Conservation (phyloP, 495 filamentous ascomycete species). For the Chaetomidium leptoderma region DNA sequence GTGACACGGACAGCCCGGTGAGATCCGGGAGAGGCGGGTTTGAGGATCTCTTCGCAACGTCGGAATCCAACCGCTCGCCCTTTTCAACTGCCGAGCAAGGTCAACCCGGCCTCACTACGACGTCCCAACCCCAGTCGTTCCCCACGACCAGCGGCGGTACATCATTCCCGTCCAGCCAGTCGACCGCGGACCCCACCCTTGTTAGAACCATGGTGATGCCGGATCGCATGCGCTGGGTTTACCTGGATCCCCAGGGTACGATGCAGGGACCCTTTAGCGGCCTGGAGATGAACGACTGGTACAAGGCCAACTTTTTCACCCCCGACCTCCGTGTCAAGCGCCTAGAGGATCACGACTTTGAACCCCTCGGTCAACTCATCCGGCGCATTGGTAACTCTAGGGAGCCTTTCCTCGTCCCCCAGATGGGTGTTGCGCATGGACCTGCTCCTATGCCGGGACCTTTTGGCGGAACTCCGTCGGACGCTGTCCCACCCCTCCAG, state of each 20-base stretch:
- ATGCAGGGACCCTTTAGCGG: conserved; percentile 94
- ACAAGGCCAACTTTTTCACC: conserved; percentile 96
- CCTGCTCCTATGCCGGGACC: conserved; percentile 49
- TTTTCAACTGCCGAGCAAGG: conserved; percentile 35
- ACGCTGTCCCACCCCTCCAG: conserved; percentile 90
- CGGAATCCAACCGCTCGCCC: conserved; percentile 34
- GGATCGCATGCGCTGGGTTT: conserved; percentile 97
- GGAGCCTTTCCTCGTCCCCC: conserved; percentile 94
- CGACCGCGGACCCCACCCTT: conserved; percentile 53
- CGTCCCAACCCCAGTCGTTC: conserved; percentile 33
- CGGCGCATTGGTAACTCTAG: conserved; percentile 94
- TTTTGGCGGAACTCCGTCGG: conserved; percentile 49
- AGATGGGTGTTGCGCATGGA: conserved; percentile 89
- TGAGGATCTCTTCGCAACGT: conserved; percentile 48
- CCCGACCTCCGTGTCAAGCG: conserved; percentile 92
- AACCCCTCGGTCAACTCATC: conserved; percentile 92
- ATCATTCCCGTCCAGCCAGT: conserved; percentile 35
- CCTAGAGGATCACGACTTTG: conserved; percentile 85
- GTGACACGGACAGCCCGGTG: conserved; percentile 62
- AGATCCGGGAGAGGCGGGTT: conserved; percentile 53
- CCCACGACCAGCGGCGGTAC: conserved; percentile 32
- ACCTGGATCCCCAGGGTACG: conserved; percentile 86
- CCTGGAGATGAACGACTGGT: conserved; percentile 99
- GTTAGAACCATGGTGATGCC: conserved; percentile 98
- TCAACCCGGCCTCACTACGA: conserved; percentile 32